phyloP scores from a whole-genome alignment of 306 rosid species.

The Ziziphus jujuba region DNA sequence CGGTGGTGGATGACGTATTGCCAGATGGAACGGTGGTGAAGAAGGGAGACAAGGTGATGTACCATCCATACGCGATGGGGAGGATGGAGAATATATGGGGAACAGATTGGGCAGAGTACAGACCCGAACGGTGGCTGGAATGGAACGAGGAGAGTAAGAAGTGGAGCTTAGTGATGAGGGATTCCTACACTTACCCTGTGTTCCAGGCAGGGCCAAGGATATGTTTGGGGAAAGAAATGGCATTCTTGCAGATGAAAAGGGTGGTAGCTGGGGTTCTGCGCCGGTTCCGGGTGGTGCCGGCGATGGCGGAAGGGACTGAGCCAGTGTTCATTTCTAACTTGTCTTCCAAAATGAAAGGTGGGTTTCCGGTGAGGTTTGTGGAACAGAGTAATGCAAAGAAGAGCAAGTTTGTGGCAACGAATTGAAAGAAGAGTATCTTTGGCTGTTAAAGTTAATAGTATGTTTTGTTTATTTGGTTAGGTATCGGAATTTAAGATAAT shows the following conservation, averaged over 20 bases:
- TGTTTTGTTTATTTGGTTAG: too few species aligned
- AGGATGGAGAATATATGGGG: too few species aligned
- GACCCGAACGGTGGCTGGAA: too few species aligned
- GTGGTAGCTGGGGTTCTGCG: too few species aligned
- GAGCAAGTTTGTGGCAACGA: too few species aligned
- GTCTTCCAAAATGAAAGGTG: slow-evolving; percentile 59
- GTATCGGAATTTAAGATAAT: too few species aligned
- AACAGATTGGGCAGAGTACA: too few species aligned
- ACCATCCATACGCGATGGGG: slow-evolving; percentile 56
- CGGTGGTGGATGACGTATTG: slow-evolving; percentile 41
- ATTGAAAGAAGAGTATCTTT: too few species aligned
- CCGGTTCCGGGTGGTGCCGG: slow-evolving; percentile 59
- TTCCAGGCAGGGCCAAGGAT: slow-evolving; percentile 87
- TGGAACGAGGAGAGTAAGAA: too few species aligned
- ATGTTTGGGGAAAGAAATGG: slow-evolving; percentile 81
- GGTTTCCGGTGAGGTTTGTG: slow-evolving; percentile 55
- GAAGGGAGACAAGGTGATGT: slow-evolving; percentile 58
- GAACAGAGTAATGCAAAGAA: too few species aligned
- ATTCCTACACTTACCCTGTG: slow-evolving; percentile 53
- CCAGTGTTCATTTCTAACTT: slow-evolving; percentile 39
- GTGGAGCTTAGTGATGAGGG: too few species aligned
- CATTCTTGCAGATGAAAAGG: slow-evolving; percentile 81
- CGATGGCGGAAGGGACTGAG: slow-evolving; percentile 17
- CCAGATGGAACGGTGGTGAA: slow-evolving; percentile 65
- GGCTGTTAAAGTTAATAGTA: too few species aligned